A percentile compares a stretch with the other conserved stretches of the same genome.
Evolutionary conservation across 2,329 filamentous ascomycete genomes (phyloP).

Genomic region (Ilyonectria sp.): DNA sequence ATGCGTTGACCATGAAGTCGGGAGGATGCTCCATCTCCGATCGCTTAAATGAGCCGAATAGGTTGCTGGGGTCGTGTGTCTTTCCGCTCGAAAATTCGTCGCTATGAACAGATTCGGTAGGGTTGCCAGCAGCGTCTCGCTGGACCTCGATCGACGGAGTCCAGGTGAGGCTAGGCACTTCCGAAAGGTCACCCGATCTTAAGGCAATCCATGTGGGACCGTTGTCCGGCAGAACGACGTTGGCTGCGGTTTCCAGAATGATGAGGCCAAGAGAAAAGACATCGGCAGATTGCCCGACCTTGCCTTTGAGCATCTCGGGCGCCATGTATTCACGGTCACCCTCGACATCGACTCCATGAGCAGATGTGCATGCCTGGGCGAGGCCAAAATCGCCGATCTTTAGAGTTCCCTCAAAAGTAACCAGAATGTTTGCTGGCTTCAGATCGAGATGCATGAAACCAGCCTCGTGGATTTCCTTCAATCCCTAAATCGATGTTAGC

Average conservation of each 20-base stretch:
- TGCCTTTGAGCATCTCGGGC: slow-evolving; percentile 89
- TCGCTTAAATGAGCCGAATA: slow-evolving; percentile 64
- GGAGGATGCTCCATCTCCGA: slow-evolving; percentile 76
- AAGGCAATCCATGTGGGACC: slow-evolving; percentile 92
- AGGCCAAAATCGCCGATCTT: slow-evolving; percentile 92
- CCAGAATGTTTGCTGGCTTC: slow-evolving; percentile 88
- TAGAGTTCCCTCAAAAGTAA: slow-evolving; percentile 84
- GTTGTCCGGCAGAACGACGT: slow-evolving; percentile 94
- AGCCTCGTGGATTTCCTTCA: slow-evolving; percentile 90
- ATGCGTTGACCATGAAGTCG: slow-evolving; percentile 87
- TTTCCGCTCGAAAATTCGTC: slow-evolving; percentile 53
- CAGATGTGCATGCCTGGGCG: slow-evolving; percentile 84
- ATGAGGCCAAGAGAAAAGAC: slow-evolving; percentile 96
- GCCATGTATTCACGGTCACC: slow-evolving; percentile 97
- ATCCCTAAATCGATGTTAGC: slow-evolving; percentile 70
- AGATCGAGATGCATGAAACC: slow-evolving; percentile 90
- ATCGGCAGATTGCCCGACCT: slow-evolving; percentile 91
- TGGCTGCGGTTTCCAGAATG: slow-evolving; percentile 93
- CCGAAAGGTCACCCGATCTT: slow-evolving; percentile 89
- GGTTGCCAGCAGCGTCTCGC: slow-evolving; percentile 78
- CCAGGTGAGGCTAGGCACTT: slow-evolving; percentile 89
- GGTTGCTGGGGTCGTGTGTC: slow-evolving; percentile 52
- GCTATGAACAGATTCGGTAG: slow-evolving; percentile 56
- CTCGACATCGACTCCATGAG: slow-evolving; percentile 86
- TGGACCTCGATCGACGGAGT: slow-evolving; percentile 79